Evolutionary conservation across 2,329 filamentous ascomycete species (phyloP).

Genomic region (Phaeoacremonium minimum): DNA sequence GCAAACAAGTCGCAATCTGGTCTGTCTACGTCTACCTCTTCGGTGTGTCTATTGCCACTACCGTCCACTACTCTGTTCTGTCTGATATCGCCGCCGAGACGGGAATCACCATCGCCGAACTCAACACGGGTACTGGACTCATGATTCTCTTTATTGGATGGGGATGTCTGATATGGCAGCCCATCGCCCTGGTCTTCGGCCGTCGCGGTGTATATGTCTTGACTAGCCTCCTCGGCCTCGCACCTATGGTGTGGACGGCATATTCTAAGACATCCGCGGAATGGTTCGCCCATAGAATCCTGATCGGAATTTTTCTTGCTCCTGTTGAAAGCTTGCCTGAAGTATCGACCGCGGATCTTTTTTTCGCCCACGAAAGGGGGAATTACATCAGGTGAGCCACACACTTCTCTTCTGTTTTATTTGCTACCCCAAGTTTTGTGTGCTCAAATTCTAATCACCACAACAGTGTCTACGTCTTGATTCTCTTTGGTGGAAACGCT

Average conservation of each 20-base stretch:
- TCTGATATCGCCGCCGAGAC: constrained; percentile 38
- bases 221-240: constrained; percentile 23
- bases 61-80: constrained; percentile 41
- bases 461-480: neutral
- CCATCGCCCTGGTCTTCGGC: constrained; percentile 47
- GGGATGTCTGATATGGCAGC: constrained; percentile 48
- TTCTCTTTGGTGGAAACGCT: neutral
- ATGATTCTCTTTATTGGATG: constrained; percentile 49
- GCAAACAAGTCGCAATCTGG: constrained; percentile 23
- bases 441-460: neutral
- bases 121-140: constrained; percentile 46
- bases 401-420: no score
- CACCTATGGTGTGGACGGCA: constrained; percentile 30
- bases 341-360: constrained; percentile 27
- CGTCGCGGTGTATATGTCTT: constrained; percentile 41
- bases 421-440: no score
- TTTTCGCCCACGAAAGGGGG: constrained; percentile 38
- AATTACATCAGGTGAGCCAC: constrained; percentile 23
- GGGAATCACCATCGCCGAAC: constrained; percentile 32
- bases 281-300: constrained; percentile 15
- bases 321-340: constrained; percentile 23
- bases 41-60: constrained; percentile 39
- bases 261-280: constrained; percentile 12
- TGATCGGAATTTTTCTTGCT: constrained; percentile 18
- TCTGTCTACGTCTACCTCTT: constrained; percentile 33